Percentiles rank a stretch among this genome's conserved stretches.
phyloP scores from a whole-genome alignment of 352 stramenopile genomes.

The Phytopythium helicoides region DNA sequence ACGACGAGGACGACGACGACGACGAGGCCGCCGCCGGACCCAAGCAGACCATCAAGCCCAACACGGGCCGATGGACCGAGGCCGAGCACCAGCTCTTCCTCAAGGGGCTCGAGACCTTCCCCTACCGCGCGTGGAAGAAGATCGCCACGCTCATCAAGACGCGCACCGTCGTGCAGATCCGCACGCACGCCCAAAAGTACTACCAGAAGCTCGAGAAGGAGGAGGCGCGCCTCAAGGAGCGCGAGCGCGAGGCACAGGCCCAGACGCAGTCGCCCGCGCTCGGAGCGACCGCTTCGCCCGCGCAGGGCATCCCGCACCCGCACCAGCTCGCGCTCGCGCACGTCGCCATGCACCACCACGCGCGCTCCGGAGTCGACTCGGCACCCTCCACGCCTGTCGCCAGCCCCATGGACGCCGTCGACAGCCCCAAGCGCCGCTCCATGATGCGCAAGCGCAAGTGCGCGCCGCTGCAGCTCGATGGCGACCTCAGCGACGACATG shows the following conservation, averaged over 20 bases:
- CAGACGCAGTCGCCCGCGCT: conserved; percentile 5
- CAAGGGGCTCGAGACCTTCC: conserved; percentile 81
- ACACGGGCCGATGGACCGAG: conserved; percentile 85
- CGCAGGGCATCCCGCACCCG: neutral
- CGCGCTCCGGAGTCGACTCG: conserved; percentile 5
- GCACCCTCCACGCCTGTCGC: neutral
- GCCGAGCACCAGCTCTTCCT: conserved; percentile 89
- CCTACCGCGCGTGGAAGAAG: conserved; percentile 88
- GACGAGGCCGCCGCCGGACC: conserved; percentile 16
- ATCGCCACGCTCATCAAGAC: conserved; percentile 95
- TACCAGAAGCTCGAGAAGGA: conserved; percentile 90
- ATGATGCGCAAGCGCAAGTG: conserved; percentile 71
- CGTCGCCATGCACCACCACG: neutral
- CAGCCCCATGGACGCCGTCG: conserved; percentile 11
- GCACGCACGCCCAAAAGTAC: conserved; percentile 88
- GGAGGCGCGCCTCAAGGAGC: conserved; percentile 70
- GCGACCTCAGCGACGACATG: conserved; percentile 10
- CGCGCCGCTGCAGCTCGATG: conserved; percentile 26
- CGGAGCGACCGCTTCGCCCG: neutral
- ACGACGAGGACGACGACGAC: conserved; percentile 29
- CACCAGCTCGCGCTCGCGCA: no score
- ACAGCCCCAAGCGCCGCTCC: conserved; percentile 2
- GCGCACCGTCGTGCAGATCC: conserved; percentile 89
- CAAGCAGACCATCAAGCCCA: no score
- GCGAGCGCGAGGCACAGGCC: conserved; percentile 27